Evolutionary conservation across 345 rosid species (phyloP).

Genomic region (Salix brachista): DNA sequence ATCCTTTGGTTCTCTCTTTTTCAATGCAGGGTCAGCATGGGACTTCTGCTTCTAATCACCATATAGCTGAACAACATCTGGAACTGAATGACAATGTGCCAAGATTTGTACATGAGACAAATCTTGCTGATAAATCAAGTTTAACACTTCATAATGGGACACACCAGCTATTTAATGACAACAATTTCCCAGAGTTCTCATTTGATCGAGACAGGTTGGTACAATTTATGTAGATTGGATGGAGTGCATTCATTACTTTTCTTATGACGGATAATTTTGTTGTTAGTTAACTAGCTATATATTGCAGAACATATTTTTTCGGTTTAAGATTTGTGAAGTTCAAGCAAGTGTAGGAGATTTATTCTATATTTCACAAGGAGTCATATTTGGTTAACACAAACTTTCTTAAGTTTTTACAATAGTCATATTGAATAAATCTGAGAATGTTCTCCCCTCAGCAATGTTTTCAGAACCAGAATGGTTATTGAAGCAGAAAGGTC

Average conservation of each 20-base stretch:
- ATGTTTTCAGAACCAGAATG: too few species aligned
- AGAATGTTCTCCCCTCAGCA: too few species aligned
- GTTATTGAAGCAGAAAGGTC: too few species aligned
- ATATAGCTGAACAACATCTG: constrained; percentile 23
- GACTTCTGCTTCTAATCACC: constrained; percentile 25
- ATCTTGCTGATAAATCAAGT: constrained; percentile 12
- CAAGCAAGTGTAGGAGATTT: too few species aligned
- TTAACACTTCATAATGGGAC: constrained; percentile 18
- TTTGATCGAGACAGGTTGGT: constrained; percentile 35
- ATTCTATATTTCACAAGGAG: too few species aligned
- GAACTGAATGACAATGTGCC: constrained; percentile 24
- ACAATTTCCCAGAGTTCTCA: constrained; percentile 27
- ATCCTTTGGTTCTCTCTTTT: not conserved
- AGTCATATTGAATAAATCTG: too few species aligned
- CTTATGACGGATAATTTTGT: not conserved
- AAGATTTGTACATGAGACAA: constrained; percentile 21
- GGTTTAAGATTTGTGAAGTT: not conserved
- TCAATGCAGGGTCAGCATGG: constrained; percentile 34
- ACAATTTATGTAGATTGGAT: not conserved
- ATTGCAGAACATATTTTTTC: not conserved
- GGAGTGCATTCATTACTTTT: not conserved
- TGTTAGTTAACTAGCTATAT: not conserved
- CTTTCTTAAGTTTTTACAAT: too few species aligned
- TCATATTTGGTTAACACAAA: too few species aligned
- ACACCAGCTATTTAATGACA: constrained; percentile 20